Percentiles rank a stretch among this genome's conserved stretches.
phyloP scores from a whole-genome alignment of 106 monocot species.

The Allium sativum region DNA sequence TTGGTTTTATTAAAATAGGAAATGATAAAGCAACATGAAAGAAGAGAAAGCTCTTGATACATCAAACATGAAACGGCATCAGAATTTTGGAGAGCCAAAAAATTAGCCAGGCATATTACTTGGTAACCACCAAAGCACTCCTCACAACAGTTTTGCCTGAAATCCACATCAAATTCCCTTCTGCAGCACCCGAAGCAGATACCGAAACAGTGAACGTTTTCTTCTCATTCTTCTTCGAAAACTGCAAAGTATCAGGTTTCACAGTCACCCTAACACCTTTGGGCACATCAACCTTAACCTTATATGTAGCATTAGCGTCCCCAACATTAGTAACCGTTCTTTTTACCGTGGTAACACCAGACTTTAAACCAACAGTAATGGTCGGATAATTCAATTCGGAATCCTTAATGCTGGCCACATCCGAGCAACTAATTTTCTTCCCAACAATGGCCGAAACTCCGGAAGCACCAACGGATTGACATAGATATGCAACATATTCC shows the following conservation, averaged over 20 bases:
- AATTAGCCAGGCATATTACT: too few species aligned
- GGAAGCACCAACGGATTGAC: conserved; percentile 5
- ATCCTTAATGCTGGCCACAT: background rate
- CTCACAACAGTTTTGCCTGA: conserved; percentile 9
- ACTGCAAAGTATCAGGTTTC: conserved; percentile 13
- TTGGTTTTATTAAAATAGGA: too few species aligned
- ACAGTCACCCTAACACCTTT: conserved; percentile 14
- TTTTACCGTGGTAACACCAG: conserved; percentile 3
- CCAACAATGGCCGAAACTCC: background rate
- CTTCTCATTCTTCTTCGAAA: conserved; percentile 16
- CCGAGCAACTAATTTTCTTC: conserved; percentile 1
- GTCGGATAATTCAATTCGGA: conserved; percentile 40
- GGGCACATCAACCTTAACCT: conserved; percentile 11
- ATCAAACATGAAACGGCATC: too few species aligned
- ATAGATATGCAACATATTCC: conserved; percentile 28
- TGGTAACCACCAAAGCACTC: background rate
- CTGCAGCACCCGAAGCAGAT: background rate
- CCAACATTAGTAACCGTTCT: conserved; percentile 38
- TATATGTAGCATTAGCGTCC: conserved; percentile 4
- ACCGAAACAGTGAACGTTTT: conserved; percentile 12
- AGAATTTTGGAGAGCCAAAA: too few species aligned
- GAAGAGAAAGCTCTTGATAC: too few species aligned
- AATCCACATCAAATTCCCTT: conserved; percentile 12
- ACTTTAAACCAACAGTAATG: background rate
- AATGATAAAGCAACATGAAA: too few species aligned